phyloP scores from a whole-genome alignment of 2,329 filamentous ascomycete genomes.

The Clonostachys rosea region DNA sequence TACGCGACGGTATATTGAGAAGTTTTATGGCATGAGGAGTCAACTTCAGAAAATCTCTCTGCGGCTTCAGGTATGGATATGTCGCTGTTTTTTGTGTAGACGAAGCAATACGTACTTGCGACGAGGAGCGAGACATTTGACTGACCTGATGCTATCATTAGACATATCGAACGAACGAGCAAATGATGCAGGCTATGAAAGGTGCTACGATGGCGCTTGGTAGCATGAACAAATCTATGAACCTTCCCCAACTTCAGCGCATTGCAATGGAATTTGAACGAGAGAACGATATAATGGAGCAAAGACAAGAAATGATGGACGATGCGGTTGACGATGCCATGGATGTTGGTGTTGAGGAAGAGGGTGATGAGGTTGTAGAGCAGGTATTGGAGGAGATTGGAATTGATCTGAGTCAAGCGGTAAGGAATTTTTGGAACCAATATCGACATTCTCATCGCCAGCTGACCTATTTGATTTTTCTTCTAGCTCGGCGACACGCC shows the following conservation, averaged over 20 bases:
- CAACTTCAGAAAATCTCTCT: slow-evolving; percentile 94
- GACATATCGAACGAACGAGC: slow-evolving; percentile 97
- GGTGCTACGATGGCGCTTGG: slow-evolving; percentile 88
- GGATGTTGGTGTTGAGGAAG: slow-evolving; percentile 84
- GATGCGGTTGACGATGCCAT: slow-evolving; percentile 97
- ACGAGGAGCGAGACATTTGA: too few relatives aligned
- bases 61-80: slow-evolving; percentile 71
- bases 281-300: slow-evolving; percentile 99
- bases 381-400: slow-evolving; percentile 97
- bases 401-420: slow-evolving; percentile 83
- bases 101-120: too few relatives aligned
- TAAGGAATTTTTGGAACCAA: slow-evolving; percentile 39
- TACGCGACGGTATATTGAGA: slow-evolving; percentile 90
- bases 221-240: slow-evolving; percentile 98
- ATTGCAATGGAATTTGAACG: slow-evolving; percentile 99
- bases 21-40: slow-evolving; percentile 97
- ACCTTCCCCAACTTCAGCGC: slow-evolving; percentile 87
- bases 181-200: slow-evolving; percentile 99
- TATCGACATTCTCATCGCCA: neutral
- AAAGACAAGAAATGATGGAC: slow-evolving; percentile 99
- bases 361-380: slow-evolving; percentile 94
- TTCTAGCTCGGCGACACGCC: slow-evolving; percentile 86
- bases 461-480: neutral
- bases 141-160: slow-evolving; percentile 24
- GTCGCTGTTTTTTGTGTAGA: neutral